Conservation (phyloP, 352 stramenopile genomes). For the Globisporangium iwayamae region DNA sequence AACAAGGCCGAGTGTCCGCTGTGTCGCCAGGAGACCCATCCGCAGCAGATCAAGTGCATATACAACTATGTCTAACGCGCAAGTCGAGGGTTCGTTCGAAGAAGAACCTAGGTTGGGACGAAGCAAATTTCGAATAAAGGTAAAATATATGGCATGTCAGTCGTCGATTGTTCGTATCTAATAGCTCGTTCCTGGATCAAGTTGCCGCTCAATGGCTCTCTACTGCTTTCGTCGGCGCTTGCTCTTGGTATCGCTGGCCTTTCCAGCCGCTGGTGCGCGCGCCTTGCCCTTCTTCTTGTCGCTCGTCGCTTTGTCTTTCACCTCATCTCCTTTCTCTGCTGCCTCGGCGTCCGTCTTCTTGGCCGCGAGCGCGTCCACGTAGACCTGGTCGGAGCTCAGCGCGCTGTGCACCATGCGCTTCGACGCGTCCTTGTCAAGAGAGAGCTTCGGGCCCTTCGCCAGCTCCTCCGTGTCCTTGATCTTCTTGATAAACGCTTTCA, state of each 20-base stretch:
- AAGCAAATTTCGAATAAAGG: constrained; percentile 4
- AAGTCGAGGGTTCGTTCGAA: background rate
- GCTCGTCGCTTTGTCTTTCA: constrained; percentile 16
- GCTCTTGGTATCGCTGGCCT: constrained; percentile 49
- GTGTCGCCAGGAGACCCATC: constrained; percentile 80
- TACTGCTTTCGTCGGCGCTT: constrained; percentile 25
- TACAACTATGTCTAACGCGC: constrained; percentile 83
- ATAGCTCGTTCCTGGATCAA: background rate
- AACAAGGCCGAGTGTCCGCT: constrained; percentile 90
- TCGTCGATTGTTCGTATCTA: background rate
- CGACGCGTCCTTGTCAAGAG: constrained; percentile 75
- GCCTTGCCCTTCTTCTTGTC: constrained; percentile 35
- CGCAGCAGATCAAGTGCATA: constrained; percentile 90
- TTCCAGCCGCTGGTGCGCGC: constrained; percentile 29
- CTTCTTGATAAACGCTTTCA: constrained; percentile 87
- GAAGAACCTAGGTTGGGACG: background rate
- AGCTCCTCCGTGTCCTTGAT: constrained; percentile 88
- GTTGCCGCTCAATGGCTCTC: background rate
- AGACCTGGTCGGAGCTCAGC: constrained; percentile 83
- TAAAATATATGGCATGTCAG: constrained; percentile 15
- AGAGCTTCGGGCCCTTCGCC: constrained; percentile 65
- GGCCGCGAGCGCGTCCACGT: constrained; percentile 60
- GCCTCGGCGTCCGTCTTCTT: constrained; percentile 38
- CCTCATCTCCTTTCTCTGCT: constrained; percentile 24
- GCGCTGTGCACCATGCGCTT: constrained; percentile 84